phyloP scores from a whole-genome alignment of 257 asterid species.

The Cordia subcordata region DNA sequence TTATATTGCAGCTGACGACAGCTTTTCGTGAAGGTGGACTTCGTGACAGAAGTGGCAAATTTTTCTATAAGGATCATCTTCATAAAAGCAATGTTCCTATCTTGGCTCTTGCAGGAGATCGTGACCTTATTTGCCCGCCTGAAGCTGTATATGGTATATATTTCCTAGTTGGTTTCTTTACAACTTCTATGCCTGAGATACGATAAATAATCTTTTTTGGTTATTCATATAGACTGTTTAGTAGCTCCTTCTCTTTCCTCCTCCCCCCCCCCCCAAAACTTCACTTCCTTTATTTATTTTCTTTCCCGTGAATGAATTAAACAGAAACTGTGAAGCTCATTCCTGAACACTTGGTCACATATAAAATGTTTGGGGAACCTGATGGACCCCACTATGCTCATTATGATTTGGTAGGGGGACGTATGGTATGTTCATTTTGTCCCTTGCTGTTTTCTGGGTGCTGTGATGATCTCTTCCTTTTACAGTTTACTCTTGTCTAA shows the following conservation, averaged over 20 bases:
- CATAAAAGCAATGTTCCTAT: conserved; percentile 60
- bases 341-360: conserved; percentile 70
- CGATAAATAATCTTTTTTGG: neutral
- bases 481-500: neutral
- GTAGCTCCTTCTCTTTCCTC: neutral
- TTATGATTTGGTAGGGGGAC: conserved; percentile 94
- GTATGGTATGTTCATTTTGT: conserved; percentile 48
- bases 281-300: too few relatives aligned
- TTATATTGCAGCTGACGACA: conserved; percentile 72
- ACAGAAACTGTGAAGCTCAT: conserved; percentile 78
- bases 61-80: conserved; percentile 79
- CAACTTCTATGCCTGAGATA: too few relatives aligned
- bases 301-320: conserved; percentile 11
- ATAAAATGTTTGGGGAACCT: conserved; percentile 70
- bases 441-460: conserved; percentile 8
- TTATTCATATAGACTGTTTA: too few relatives aligned
- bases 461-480: neutral
- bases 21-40: conserved; percentile 92
- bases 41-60: conserved; percentile 67
- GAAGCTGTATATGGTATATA: conserved; percentile 78
- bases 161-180: neutral
- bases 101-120: conserved; percentile 89
- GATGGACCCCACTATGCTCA: conserved; percentile 96
- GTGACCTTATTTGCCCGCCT: conserved; percentile 93
- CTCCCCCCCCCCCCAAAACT: neutral